Evolutionary conservation across 192 early-diverging fungal species (phyloP), one percentile per base, ranked within the genome.

Genomic region (Coemansia sp.): DNA sequence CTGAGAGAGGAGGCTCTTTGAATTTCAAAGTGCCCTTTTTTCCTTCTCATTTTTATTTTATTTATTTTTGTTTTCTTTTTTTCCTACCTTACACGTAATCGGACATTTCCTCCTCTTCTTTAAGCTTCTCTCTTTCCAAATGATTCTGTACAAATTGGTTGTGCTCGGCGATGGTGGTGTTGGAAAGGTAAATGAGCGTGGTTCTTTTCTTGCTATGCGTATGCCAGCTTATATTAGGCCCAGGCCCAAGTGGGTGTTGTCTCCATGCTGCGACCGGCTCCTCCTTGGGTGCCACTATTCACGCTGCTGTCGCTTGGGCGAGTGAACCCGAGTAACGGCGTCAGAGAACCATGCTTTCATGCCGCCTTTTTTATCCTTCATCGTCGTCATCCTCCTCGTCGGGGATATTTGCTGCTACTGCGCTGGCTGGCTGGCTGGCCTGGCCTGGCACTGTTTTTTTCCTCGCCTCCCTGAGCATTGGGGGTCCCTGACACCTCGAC

Each of bases 81-180:
- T 19, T 54, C 29, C 33, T 61, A 26, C 37, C 39, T 18, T 50
- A 21, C 29, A 9, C 14, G 53, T 44, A 65, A 14, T 53, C 48
- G 21, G 21, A 38, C 44, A 11, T 67, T 64, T 32, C 33, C 36
- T 35, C 1, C 53, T 53, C 24, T 15, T 29, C 27, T n/a, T 10
- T 32, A 32, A 8, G 26, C 26, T 12, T 33, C 29, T 32, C 7
- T 7, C 7, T 27, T 33, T 21, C 14, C 9, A 61, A 62, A 94
- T 97, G 93, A 92, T 91, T 85, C 88, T 95, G 73, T 97, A 94
- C 83, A 97, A 97, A 80, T 81, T 97, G 39, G 95, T 95, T 58
- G 93, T 95, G 59, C 83, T 95, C 32, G 93, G 93, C 43, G 93
- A 92, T 67, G 92, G 95, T 84, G 91, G 89, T 87, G 91, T 95